These are phyloP conservation scores for Lachancea waltii DNA, from an alignment of 805 yeast genomes.

Conservation along the genomic window DNA sequence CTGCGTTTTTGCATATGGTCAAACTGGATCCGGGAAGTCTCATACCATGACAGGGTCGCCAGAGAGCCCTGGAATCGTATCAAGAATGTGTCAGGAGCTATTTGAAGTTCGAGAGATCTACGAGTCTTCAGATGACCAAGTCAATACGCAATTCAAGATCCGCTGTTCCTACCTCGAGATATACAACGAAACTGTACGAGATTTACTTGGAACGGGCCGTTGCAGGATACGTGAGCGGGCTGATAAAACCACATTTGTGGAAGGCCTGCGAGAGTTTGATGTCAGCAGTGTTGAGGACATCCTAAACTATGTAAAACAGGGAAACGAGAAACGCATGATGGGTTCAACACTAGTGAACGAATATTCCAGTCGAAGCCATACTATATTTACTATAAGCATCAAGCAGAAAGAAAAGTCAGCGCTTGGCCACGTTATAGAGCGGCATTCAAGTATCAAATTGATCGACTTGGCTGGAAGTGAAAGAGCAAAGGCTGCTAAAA, in stretches of 20 bases:
- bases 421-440: constrained; percentile 41
- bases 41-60: constrained; percentile 68
- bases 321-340: constrained; percentile 53
- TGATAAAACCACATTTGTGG: constrained; percentile 64
- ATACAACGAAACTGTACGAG: constrained; percentile 76
- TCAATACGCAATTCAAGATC: constrained; percentile 59
- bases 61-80: constrained; percentile 9
- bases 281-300: constrained; percentile 49
- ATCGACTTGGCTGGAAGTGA: constrained; percentile 86
- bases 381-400: constrained; percentile 59
- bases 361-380: constrained; percentile 72
- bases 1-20: constrained; percentile 95
- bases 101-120: constrained; percentile 9
- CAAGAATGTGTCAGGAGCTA: constrained; percentile 10
- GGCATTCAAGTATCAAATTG: constrained; percentile 54
- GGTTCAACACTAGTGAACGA: constrained; percentile 72
- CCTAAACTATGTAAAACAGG: constrained; percentile 39
- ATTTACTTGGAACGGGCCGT: constrained; percentile 42
- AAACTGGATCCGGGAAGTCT: constrained; percentile 94
- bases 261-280: constrained; percentile 48
- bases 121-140: constrained; percentile 48
- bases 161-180: constrained; percentile 71
- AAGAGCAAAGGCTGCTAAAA: constrained; percentile 55
- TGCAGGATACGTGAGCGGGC: constrained; percentile 62
- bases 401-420: constrained; percentile 47